A percentile compares a stretch with the other conserved stretches of the same genome.
phyloP scores from a whole-genome alignment of 208 protist species.

The Crithidia mellificae region DNA sequence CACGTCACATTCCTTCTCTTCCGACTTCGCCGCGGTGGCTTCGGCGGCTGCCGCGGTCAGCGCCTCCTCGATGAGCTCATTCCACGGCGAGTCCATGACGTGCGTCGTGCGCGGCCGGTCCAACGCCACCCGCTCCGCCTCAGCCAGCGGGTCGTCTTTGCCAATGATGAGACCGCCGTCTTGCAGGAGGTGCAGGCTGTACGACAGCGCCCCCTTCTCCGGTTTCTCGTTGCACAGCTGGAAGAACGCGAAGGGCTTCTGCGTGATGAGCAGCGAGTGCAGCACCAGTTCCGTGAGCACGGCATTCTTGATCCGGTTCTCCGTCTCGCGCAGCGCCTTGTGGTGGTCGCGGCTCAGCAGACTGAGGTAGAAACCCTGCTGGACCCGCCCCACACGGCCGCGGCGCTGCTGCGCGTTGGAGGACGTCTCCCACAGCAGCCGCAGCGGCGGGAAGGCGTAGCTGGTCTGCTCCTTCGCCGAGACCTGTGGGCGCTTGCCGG shows the following conservation, averaged over 20 bases:
- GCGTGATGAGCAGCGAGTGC: slow-evolving; percentile 73
- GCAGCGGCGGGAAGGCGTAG: slow-evolving; percentile 76
- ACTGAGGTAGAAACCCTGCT: slow-evolving; percentile 90
- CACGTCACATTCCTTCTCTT: neutral
- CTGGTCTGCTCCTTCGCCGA: slow-evolving; percentile 42
- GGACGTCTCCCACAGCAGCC: slow-evolving; percentile 73
- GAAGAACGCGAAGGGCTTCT: slow-evolving; percentile 65
- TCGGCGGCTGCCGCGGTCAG: neutral
- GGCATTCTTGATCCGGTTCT: slow-evolving; percentile 63
- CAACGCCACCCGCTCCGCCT: slow-evolving; percentile 42
- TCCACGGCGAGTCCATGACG: slow-evolving; percentile 45
- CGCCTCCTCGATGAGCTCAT: slow-evolving; percentile 41
- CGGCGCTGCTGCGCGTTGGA: slow-evolving; percentile 72
- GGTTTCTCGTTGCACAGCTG: slow-evolving; percentile 70
- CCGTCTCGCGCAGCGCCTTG: slow-evolving; percentile 30
- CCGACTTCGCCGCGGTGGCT: neutral
- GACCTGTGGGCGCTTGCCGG: slow-evolving; percentile 72
- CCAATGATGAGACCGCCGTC: slow-evolving; percentile 71
- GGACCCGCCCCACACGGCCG: slow-evolving; percentile 78
- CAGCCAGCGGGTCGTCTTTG: slow-evolving; percentile 35
- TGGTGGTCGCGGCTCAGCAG: slow-evolving; percentile 53
- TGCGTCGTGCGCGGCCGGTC: slow-evolving; percentile 26
- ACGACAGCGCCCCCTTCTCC: slow-evolving; percentile 46
- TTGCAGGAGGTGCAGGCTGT: slow-evolving; percentile 61
- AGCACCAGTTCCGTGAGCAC: slow-evolving; percentile 77